Conservation (phyloP, 2,329 filamentous ascomycete genomes). For the Clarireedia homoeocarpa region DNA sequence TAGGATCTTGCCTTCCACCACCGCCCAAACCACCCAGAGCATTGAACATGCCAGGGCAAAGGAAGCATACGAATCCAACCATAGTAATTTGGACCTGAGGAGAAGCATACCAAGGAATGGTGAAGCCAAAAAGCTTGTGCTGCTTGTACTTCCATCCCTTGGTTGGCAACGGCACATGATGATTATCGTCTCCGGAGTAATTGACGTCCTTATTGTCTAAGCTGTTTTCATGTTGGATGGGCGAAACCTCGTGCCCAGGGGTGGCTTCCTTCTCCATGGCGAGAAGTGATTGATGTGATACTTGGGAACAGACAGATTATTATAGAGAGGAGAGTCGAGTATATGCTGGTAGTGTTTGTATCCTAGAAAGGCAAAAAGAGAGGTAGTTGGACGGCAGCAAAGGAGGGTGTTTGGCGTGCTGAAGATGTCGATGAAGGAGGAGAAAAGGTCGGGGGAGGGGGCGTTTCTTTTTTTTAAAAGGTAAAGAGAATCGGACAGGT, state of each 20-base stretch:
- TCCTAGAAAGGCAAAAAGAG: neutral
- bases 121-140: conserved; percentile 44
- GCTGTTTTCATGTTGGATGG: neutral
- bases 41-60: conserved; percentile 69
- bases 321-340: neutral
- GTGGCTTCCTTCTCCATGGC: conserved; percentile 3
- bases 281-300: neutral
- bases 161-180: neutral
- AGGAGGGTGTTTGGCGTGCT: too few relatives aligned
- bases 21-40: conserved; percentile 58
- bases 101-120: conserved; percentile 60
- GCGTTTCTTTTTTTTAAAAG: neutral
- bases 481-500: neutral
- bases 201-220: neutral
- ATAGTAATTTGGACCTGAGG: conserved; percentile 64
- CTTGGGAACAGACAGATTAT: too few relatives aligned
- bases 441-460: neutral
- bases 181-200: neutral
- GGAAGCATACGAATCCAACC: conserved; percentile 63
- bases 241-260: neutral
- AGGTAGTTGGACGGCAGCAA: too few relatives aligned
- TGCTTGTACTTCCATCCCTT: conserved; percentile 61
- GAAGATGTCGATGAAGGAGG: neutral
- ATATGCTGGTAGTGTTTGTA: neutral
- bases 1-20: conserved; percentile 48